Percentiles rank a stretch among this genome's conserved stretches.
These are phyloP conservation scores for Diaporthe sp. DNA, from an alignment of 2,329 filamentous ascomycete genomes.

Conservation along the genomic window DNA sequence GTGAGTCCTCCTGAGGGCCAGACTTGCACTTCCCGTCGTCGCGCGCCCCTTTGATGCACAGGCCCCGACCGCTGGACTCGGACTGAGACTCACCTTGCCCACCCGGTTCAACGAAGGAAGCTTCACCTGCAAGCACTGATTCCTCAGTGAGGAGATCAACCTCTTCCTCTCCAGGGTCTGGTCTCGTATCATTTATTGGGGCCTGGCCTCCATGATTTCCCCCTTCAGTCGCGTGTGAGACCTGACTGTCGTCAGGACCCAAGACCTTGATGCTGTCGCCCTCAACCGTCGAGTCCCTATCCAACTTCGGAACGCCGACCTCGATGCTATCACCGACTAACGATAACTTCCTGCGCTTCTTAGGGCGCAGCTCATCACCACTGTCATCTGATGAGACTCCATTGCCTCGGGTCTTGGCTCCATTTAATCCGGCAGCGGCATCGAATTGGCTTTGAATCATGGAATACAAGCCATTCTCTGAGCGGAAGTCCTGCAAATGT, in stretches of 20 bases:
- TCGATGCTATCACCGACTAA: slow-evolving; percentile 33
- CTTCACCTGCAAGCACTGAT: slow-evolving; percentile 20
- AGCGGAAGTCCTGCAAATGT: slow-evolving; percentile 71
- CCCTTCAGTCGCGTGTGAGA: background rate
- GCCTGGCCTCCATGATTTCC: background rate
- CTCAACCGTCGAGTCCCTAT: background rate
- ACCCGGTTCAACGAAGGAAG: background rate
- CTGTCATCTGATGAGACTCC: slow-evolving; percentile 43
- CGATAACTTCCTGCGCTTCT: slow-evolving; percentile 37
- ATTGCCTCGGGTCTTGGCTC: slow-evolving; percentile 43
- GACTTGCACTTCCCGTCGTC: background rate
- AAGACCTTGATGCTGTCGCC: slow-evolving; percentile 8
- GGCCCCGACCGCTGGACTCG: background rate
- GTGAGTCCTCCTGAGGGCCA: background rate
- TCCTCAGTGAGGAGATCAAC: slow-evolving; percentile 25
- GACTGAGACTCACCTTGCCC: background rate
- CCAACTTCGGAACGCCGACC: slow-evolving; percentile 8
- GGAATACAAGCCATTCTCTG: slow-evolving; percentile 77
- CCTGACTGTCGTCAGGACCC: background rate
- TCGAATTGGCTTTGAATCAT: slow-evolving; percentile 77
- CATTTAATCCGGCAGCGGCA: slow-evolving; percentile 53
- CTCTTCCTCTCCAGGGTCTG: slow-evolving; percentile 25
- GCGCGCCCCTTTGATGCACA: background rate
- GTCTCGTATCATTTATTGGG: background rate
- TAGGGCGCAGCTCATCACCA: slow-evolving; percentile 41